Evolutionary conservation across 768 basidiomycete genomes (phyloP), one percentile per base, ranked within the genome.

Genomic region (Boletales sp.): DNA sequence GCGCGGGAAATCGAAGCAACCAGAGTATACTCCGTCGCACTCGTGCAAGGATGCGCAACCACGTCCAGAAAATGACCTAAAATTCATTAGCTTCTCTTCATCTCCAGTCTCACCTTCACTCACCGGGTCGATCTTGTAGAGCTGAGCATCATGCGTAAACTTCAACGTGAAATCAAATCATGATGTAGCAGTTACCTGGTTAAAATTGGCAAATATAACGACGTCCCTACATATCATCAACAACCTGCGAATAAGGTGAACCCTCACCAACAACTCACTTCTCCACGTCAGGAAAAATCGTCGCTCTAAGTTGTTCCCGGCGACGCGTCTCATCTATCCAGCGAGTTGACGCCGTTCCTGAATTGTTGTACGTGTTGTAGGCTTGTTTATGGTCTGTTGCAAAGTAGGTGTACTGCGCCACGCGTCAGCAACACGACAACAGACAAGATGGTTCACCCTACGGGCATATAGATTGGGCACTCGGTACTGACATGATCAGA

Each of bases 121-220:
- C 50, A 70, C 72, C 30, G 73, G 73, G 37, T 72, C 69, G 28
- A 74, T 62, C 69, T 79, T 79, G 64, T 79, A 78, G 15, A 79
- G 62, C 74, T 75, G 50, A 9, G 35, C 19, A 38, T 38, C 17
- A 18, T 10, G 13, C 21, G 15, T 60, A 42, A 61, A 54, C 42
- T 46, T 50, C 36, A 36, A 21, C 13, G 9, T 13, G 41, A 46
- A 30, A 30, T 41, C 46, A 41, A 49, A 28, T n/a, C 34, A 25
- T 49, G 57, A 34, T 46, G 42, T 40, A 18, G 18, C 55, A 37
- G 17, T 37, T 21, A 75, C 75, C 72, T 79, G 78, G 57, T 78
- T 80, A 57, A 78, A 79, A 57, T 79, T 79, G 44, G 76, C 75
- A 51, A 80, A 78, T 49, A 80, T 74, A 49, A 79, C 38, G 8